A percentile compares a stretch with the other conserved stretches of the same genome.
Evolutionary conservation across 768 basidiomycete species (phyloP).

Genomic region (Chalciporus chontae): DNA sequence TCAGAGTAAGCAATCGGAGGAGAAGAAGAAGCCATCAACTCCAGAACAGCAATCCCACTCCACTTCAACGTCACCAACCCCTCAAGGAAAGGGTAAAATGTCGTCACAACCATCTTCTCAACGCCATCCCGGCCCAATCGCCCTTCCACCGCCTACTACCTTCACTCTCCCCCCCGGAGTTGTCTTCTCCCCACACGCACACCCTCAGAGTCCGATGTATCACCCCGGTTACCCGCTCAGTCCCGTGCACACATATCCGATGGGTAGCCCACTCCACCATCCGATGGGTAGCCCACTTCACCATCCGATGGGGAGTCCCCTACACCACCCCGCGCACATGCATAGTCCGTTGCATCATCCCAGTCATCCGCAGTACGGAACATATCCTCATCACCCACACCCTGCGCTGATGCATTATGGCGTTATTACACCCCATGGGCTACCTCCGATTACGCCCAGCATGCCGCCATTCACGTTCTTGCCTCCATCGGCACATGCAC

Average conservation of each 20-base stretch:
- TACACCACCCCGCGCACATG: slow-evolving; percentile 30
- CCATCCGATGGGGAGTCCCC: slow-evolving; percentile 28
- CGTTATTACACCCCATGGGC: slow-evolving; percentile 66
- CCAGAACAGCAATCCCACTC: slow-evolving; percentile 17
- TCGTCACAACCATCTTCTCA: slow-evolving; percentile 30
- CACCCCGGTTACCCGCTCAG: slow-evolving; percentile 34
- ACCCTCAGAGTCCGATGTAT: slow-evolving; percentile 38
- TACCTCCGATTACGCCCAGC: slow-evolving; percentile 93
- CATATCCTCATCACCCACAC: slow-evolving; percentile 22
- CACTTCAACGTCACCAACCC: slow-evolving; percentile 2
- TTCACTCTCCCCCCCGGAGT: slow-evolving; percentile 40
- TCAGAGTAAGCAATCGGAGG: slow-evolving; percentile 22
- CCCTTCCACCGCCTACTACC: slow-evolving; percentile 57
- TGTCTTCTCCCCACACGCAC: slow-evolving; percentile 32
- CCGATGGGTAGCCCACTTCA: too few species aligned
- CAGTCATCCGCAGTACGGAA: slow-evolving; percentile 25
- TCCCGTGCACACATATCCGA: slow-evolving; percentile 25
- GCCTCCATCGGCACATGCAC: slow-evolving; percentile 39
- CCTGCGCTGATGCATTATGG: slow-evolving; percentile 24
- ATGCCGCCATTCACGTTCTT: slow-evolving; percentile 95
- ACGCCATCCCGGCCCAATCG: slow-evolving; percentile 68
- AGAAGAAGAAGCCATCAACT: slow-evolving; percentile 16
- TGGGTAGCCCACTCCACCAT: slow-evolving; percentile 31
- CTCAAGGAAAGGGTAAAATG: slow-evolving; percentile 16
- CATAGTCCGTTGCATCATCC: slow-evolving; percentile 33